A percentile compares a stretch with the other conserved stretches of the same genome.
Conservation (phyloP, 2,329 filamentous ascomycete species). For the Fusarium sp. region DNA sequence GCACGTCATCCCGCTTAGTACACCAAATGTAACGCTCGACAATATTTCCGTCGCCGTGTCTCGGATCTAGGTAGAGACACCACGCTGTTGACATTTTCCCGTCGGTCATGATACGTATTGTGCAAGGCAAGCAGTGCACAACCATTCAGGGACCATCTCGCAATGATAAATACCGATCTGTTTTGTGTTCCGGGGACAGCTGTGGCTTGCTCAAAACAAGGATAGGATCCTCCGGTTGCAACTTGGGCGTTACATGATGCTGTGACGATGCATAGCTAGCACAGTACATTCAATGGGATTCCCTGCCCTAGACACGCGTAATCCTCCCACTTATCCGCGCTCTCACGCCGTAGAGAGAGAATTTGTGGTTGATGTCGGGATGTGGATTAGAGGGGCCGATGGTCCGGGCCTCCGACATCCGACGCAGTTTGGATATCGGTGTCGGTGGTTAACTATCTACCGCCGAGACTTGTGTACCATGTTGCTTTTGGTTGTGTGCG, state of each 20-base stretch:
- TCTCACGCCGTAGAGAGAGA: background rate
- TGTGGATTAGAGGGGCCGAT: slow-evolving; percentile 25
- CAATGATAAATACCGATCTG: background rate
- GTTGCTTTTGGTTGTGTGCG: background rate
- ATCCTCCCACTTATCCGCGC: slow-evolving; percentile 1
- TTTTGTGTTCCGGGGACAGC: background rate
- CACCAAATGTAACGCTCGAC: background rate
- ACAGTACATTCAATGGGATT: background rate
- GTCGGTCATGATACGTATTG: background rate
- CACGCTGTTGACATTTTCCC: background rate
- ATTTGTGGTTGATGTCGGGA: background rate
- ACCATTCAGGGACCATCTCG: background rate
- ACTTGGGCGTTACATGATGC: background rate
- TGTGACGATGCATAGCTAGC: background rate
- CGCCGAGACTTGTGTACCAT: background rate
- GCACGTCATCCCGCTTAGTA: background rate
- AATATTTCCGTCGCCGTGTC: background rate
- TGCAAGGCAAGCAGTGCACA: background rate
- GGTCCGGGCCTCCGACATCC: slow-evolving; percentile 28
- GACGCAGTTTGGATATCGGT: slow-evolving; percentile 25
- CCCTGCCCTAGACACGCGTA: background rate
- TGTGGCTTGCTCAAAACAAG: background rate
- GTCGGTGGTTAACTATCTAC: background rate
- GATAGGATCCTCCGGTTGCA: background rate
- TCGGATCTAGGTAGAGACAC: background rate